Percentiles rank a stretch among this genome's conserved stretches.
These are phyloP conservation scores for Entophlyctis luteolus DNA, from an alignment of 192 early-diverging fungal species.

Conservation along the genomic window DNA sequence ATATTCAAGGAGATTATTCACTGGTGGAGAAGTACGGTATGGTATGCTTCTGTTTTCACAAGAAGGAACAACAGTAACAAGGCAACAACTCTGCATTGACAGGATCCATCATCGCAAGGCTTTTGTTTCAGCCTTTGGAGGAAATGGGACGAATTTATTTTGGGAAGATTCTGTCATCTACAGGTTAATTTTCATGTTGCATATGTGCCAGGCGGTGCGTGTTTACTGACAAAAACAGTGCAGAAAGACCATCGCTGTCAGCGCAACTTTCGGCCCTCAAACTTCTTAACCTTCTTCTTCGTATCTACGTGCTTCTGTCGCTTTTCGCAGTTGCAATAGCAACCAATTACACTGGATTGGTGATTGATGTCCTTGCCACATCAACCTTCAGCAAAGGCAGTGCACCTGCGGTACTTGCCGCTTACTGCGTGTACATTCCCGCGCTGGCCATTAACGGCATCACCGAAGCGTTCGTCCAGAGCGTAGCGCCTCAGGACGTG, in stretches of 20 bases:
- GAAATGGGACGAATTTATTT: slow-evolving; percentile 85
- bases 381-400: slow-evolving; percentile 35
- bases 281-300: slow-evolving; percentile 34
- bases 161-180: slow-evolving; percentile 56
- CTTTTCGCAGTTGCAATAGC: slow-evolving; percentile 76
- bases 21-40: slow-evolving; percentile 80
- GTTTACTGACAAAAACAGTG: background rate
- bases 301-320: slow-evolving; percentile 69
- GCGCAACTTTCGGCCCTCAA: slow-evolving; percentile 4
- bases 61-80: background rate
- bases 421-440: slow-evolving; percentile 86
- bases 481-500: slow-evolving; percentile 65
- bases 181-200: background rate
- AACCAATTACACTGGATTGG: slow-evolving; percentile 69
- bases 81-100: slow-evolving; percentile 10
- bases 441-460: slow-evolving; percentile 94
- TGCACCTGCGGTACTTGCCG: slow-evolving; percentile 52
- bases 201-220: background rate
- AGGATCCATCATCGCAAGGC: slow-evolving; percentile 84
- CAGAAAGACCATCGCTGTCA: background rate
- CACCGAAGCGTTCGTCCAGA: slow-evolving; percentile 88
- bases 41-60: background rate
- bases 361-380: slow-evolving; percentile 65
- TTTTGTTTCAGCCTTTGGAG: slow-evolving; percentile 91
- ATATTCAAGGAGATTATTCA: slow-evolving; percentile 76